A percentile compares a stretch with the other conserved stretches of the same genome.
phyloP scores from a whole-genome alignment of 2,329 filamentous ascomycete genomes.

The Nannizziopsis arthrosporioides region DNA sequence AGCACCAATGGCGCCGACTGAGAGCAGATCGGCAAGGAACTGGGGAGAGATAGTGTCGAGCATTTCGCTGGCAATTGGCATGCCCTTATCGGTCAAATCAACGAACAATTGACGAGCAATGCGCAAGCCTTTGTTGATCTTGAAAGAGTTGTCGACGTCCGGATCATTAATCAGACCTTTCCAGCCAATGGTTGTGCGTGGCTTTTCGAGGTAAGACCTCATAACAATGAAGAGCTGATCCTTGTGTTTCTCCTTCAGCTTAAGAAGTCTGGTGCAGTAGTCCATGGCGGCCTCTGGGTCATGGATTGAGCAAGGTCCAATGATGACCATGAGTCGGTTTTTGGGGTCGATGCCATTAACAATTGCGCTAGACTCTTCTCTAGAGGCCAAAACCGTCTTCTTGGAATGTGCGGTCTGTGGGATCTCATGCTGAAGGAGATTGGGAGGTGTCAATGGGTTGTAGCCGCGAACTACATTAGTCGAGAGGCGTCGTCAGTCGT shows the following conservation, averaged over 20 bases:
- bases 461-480: constrained; percentile 60
- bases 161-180: constrained; percentile 98
- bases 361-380: constrained; percentile 49
- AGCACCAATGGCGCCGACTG: constrained; percentile 87
- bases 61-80: constrained; percentile 97
- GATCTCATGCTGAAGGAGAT: constrained; percentile 92
- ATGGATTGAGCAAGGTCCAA: constrained; percentile 95
- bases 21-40: constrained; percentile 85
- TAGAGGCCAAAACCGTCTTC: constrained; percentile 46
- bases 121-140: constrained; percentile 94
- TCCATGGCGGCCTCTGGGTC: constrained; percentile 81
- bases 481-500: constrained; percentile 2
- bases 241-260: constrained; percentile 75
- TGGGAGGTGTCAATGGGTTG: constrained; percentile 84
- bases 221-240: constrained; percentile 90
- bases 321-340: constrained; percentile 59
- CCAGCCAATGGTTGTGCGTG: constrained; percentile 94
- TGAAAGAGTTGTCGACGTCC: constrained; percentile 95
- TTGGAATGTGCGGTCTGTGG: constrained; percentile 36
- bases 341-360: constrained; percentile 48
- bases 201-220: constrained; percentile 98
- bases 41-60: constrained; percentile 95
- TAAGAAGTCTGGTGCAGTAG: constrained; percentile 76
- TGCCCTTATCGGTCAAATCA: constrained; percentile 78
- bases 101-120: constrained; percentile 83